A percentile compares a stretch with the other conserved stretches of the same genome.
phyloP scores from a whole-genome alignment of 2,329 filamentous ascomycete genomes.

The Talaromyces sp. region DNA sequence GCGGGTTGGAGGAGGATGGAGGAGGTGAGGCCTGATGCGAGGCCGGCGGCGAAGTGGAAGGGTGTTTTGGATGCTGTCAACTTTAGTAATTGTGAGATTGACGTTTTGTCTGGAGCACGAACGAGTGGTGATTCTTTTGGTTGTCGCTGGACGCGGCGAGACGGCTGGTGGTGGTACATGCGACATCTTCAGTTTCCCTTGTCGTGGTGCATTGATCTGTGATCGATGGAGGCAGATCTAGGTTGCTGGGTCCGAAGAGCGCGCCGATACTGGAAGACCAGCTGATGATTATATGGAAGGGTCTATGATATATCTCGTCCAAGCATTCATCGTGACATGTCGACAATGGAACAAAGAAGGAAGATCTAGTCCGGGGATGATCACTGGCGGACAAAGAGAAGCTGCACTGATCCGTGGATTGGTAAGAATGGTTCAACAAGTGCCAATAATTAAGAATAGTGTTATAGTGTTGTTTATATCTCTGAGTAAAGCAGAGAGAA shows the following conservation, averaged over 20 bases:
- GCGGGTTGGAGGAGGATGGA: constrained; percentile 90
- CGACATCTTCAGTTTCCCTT: constrained; percentile 9
- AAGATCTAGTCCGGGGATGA: not conserved
- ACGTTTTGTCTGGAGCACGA: not conserved
- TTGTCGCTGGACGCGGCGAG: constrained; percentile 9
- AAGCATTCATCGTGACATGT: constrained; percentile 1
- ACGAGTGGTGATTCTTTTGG: constrained; percentile 15
- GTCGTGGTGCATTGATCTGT: not conserved
- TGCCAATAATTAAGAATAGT: not conserved
- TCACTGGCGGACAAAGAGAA: not conserved
- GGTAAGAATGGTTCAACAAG: not conserved
- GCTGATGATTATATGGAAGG: not conserved
- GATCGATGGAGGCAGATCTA: not conserved
- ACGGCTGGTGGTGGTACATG: constrained; percentile 8
- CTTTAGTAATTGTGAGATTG: not conserved
- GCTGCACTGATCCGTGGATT: not conserved
- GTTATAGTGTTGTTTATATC: not conserved
- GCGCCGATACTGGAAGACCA: not conserved
- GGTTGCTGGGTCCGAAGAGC: not conserved
- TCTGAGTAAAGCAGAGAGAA: not conserved
- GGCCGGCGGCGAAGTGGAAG: constrained; percentile 85
- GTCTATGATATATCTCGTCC: not conserved
- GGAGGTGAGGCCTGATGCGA: constrained; percentile 81
- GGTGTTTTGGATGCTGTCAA: constrained; percentile 45
- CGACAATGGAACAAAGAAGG: not conserved